Evolutionary conservation across 805 yeast species (phyloP), one percentile per base, ranked within the genome.

Genomic region (Torulaspora franciscae): DNA sequence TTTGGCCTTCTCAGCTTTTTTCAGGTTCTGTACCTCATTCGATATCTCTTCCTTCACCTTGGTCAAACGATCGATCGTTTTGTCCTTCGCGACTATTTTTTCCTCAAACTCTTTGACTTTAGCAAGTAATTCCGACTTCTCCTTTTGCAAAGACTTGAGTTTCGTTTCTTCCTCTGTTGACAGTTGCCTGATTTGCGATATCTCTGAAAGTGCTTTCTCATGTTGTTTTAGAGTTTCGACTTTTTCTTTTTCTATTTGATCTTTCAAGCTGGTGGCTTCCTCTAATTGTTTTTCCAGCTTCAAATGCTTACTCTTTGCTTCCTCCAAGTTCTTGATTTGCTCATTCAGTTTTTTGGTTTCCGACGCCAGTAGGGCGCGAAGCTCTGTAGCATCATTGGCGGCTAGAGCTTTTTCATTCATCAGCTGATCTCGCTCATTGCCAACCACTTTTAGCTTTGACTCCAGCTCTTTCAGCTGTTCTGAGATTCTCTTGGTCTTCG

Each of bases 401-500:
- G 61, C 46, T n/a, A 45, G 41, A 3, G 57, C 48, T 28, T 63
- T 54, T 22, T 65, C 57, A 11, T 60, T 54, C 1, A 66, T 54
- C 6, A 64, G 61, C 6, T 49, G 48, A 13, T 52, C 46, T 43
- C 63, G 63, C 13, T 67, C 66, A 7, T 48, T 49, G 35, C 68
- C 71, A 6, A 64, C 45, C 2, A 69, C 67, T 32, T 64, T 61
- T 2, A 81, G 59, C 37, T 75, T 73, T 0, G 59, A 55, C 43
- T 79, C 82, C 32, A 83, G 64, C 1, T 66, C 56, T 36, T 73
- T 73, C 19, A 87, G 66, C 46, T 83, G 77, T 19, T 77, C 79
- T 45, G 76, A 75, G 47, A 81, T 68, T 44, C 74, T 77, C 46
- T 77, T 77, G 3, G 79, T 71, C 57, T 79, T 82, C 32, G 76